phyloP scores from a whole-genome alignment of 2,329 filamentous ascomycete genomes.

The Diaporthe australafricana region DNA sequence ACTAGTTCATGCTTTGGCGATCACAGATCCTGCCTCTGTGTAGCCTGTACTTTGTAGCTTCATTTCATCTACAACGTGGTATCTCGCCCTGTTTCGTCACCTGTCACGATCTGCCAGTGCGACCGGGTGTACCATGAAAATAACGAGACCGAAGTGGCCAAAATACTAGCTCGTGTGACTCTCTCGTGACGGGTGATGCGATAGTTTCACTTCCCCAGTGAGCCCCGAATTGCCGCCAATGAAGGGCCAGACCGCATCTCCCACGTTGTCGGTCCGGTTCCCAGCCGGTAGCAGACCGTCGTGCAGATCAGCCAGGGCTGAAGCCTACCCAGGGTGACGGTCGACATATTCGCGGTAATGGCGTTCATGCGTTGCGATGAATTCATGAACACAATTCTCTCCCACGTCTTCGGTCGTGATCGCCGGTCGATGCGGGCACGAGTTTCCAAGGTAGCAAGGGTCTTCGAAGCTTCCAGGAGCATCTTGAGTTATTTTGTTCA shows the following conservation, averaged over 20 bases:
- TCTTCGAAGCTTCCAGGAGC: background rate
- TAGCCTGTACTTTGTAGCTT: constrained; percentile 19
- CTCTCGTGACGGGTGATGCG: background rate
- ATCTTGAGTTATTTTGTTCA: background rate
- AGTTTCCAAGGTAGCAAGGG: background rate
- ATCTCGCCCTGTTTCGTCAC: background rate
- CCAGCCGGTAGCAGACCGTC: background rate
- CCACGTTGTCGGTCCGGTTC: background rate
- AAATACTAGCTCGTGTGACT: too few relatives aligned
- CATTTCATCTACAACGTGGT: constrained; percentile 1
- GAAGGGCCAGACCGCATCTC: background rate
- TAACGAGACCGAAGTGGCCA: background rate
- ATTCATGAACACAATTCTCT: background rate
- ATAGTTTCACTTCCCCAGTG: background rate
- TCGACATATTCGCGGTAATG: background rate
- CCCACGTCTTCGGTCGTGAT: background rate
- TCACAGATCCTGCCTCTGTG: constrained; percentile 1
- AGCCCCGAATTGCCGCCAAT: background rate
- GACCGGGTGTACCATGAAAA: background rate
- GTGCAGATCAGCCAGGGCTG: background rate
- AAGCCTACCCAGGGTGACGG: background rate
- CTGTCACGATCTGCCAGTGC: constrained; percentile 8
- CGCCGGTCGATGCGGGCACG: background rate
- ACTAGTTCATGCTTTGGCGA: constrained; percentile 16
- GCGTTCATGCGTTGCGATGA: background rate